These are phyloP conservation scores for Spergularia azorica DNA, from an alignment of 179 eudicot genomes.

Conservation along the genomic window DNA sequence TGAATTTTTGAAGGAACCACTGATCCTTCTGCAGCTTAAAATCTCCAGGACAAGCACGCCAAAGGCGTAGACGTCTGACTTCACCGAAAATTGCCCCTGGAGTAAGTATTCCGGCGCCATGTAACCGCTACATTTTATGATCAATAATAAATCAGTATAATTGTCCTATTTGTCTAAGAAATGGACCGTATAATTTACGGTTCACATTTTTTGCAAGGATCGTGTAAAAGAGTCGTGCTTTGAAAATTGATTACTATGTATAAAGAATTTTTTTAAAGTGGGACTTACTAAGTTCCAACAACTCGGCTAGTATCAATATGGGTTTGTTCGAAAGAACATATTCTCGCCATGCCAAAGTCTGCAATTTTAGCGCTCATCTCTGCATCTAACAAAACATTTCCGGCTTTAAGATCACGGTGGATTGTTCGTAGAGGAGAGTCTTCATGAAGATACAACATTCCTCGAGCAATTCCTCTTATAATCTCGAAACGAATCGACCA, in stretches of 20 bases:
- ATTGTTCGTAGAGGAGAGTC: slow-evolving; percentile 27
- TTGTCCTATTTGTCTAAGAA: too few species aligned
- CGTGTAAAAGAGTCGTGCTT: too few species aligned
- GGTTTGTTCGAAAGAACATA: slow-evolving; percentile 23
- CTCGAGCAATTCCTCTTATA: slow-evolving; percentile 27
- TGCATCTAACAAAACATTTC: slow-evolving; percentile 21
- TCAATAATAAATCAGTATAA: background rate
- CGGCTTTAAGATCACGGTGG: slow-evolving; percentile 35
- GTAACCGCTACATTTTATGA: slow-evolving; percentile 19
- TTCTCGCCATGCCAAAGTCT: slow-evolving; percentile 32
- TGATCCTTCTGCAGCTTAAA: slow-evolving; percentile 18
- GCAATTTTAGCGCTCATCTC: slow-evolving; percentile 32
- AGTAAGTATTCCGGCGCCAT: slow-evolving; percentile 29
- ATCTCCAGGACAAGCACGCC: slow-evolving; percentile 31
- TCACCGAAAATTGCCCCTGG: slow-evolving; percentile 24
- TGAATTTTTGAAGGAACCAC: background rate
- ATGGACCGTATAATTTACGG: too few species aligned
- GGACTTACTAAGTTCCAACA: slow-evolving; percentile 21
- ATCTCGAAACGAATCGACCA: slow-evolving; percentile 25
- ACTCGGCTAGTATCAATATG: slow-evolving; percentile 19
- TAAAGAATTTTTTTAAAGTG: too few species aligned
- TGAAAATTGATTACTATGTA: too few species aligned
- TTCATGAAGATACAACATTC: slow-evolving; percentile 28
- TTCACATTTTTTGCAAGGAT: too few species aligned
- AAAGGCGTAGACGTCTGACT: slow-evolving; percentile 36